These are phyloP conservation scores for Henckelia pumila DNA, from an alignment of 257 asterid species.

Conservation along the genomic window DNA sequence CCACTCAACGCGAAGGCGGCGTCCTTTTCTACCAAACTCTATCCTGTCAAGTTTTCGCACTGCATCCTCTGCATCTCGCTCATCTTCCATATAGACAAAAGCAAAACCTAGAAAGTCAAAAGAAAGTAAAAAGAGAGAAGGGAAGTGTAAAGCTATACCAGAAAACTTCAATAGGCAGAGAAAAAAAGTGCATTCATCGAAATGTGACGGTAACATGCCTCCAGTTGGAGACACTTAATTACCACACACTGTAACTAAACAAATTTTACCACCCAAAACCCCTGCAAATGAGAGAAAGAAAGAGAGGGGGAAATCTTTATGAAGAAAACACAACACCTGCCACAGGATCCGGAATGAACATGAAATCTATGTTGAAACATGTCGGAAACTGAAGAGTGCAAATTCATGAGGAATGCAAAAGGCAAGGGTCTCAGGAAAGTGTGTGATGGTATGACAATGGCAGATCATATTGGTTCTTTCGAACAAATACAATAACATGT, in stretches of 20 bases:
- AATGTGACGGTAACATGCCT: slow-evolving; percentile 31
- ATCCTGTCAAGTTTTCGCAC: slow-evolving; percentile 80
- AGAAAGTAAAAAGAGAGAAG: slow-evolving; percentile 22
- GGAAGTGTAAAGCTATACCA: slow-evolving; percentile 20
- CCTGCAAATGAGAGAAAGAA: slow-evolving; percentile 46
- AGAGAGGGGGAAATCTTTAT: slow-evolving; percentile 35
- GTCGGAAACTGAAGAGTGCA: slow-evolving; percentile 83
- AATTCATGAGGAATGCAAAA: slow-evolving; percentile 91
- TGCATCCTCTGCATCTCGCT: slow-evolving; percentile 93
- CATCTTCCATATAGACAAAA: slow-evolving; percentile 91
- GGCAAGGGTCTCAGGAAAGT: slow-evolving; percentile 87
- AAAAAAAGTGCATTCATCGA: slow-evolving; percentile 3
- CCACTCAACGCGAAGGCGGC: slow-evolving; percentile 86
- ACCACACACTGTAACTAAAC: slow-evolving; percentile 39
- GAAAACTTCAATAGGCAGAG: slow-evolving; percentile 22
- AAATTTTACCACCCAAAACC: slow-evolving; percentile 44
- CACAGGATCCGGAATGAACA: slow-evolving; percentile 86
- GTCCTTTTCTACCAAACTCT: slow-evolving; percentile 87
- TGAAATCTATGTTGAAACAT: slow-evolving; percentile 83
- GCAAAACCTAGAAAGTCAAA: slow-evolving; percentile 70
- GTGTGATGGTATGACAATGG: slow-evolving; percentile 78
- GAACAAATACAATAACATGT: slow-evolving; percentile 77
- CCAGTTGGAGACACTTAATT: slow-evolving; percentile 34
- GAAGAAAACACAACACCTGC: slow-evolving; percentile 91
- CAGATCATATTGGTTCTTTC: slow-evolving; percentile 89